Conservation (phyloP, 2,329 filamentous ascomycete species). For the Didymella pinodella region DNA sequence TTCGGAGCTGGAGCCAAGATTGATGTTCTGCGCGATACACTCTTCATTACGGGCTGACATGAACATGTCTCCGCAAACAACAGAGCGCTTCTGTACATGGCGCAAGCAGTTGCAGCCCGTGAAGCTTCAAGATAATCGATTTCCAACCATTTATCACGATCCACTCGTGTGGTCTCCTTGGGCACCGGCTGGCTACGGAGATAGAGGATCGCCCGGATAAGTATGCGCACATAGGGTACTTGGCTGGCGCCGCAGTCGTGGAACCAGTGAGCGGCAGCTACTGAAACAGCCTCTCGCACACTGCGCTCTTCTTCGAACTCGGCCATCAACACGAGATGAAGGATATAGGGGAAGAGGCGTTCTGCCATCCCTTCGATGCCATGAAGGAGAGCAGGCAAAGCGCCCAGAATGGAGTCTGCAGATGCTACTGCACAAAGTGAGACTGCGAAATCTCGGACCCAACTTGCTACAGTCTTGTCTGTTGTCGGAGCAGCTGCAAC, state of each 20-base stretch:
- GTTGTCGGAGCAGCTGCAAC: slow-evolving; percentile 28
- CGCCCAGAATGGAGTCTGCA: slow-evolving; percentile 72
- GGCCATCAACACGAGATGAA: slow-evolving; percentile 79
- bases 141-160: slow-evolving; percentile 85
- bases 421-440: slow-evolving; percentile 61
- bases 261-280: slow-evolving; percentile 71
- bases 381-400: slow-evolving; percentile 71
- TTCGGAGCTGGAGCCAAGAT: slow-evolving; percentile 57
- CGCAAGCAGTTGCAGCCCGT: slow-evolving; percentile 75
- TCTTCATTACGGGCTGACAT: slow-evolving; percentile 56
- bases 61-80: slow-evolving; percentile 79
- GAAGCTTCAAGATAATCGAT: slow-evolving; percentile 77
- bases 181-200: slow-evolving; percentile 81
- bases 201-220: slow-evolving; percentile 84
- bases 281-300: slow-evolving; percentile 68
- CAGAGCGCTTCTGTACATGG: slow-evolving; percentile 86
- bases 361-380: slow-evolving; percentile 74
- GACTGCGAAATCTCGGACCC: slow-evolving; percentile 69
- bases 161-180: slow-evolving; percentile 77
- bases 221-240: slow-evolving; percentile 72
- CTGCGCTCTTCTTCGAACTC: slow-evolving; percentile 69
- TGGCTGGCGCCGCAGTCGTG: slow-evolving; percentile 53
- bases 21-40: slow-evolving; percentile 70
- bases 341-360: slow-evolving; percentile 79
- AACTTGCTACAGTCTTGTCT: slow-evolving; percentile 50